Percentiles rank a stretch among this genome's conserved stretches.
These are phyloP conservation scores for Cercophora samala DNA, from an alignment of 495 filamentous ascomycete genomes.

Conservation along the genomic window DNA sequence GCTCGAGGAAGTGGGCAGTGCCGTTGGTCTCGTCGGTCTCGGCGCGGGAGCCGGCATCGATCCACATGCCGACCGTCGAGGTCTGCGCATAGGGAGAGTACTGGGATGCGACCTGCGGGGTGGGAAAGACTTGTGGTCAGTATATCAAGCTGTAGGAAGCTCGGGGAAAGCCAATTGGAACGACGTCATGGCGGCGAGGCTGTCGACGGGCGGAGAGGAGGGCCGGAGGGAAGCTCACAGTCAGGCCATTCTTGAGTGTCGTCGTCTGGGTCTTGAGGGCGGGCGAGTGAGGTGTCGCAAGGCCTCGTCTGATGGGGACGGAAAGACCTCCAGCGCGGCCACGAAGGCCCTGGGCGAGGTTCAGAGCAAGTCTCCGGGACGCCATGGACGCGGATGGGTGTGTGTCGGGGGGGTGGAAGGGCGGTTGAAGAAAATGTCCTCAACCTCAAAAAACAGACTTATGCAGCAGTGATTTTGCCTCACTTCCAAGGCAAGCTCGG, in stretches of 20 bases:
- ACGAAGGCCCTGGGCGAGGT: constrained; percentile 81
- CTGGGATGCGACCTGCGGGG: constrained; percentile 82
- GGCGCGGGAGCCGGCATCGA: constrained; percentile 96
- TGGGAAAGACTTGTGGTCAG: constrained; percentile 40
- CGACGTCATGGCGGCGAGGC: not conserved
- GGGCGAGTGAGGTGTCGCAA: constrained; percentile 72
- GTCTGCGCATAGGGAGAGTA: constrained; percentile 98
- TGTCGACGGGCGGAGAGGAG: not conserved
- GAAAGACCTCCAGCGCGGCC: constrained; percentile 68
- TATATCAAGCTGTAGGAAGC: constrained; percentile 4
- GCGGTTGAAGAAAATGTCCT: not conserved
- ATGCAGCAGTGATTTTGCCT: not conserved
- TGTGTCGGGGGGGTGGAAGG: constrained; percentile 66
- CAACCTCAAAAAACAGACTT: not conserved
- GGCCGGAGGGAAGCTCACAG: constrained; percentile 57
- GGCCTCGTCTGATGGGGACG: constrained; percentile 71
- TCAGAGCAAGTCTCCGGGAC: constrained; percentile 87
- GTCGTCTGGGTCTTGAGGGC: constrained; percentile 84
- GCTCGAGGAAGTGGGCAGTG: constrained; percentile 98
- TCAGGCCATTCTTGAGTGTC: constrained; percentile 94
- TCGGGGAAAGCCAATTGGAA: constrained; percentile 30
- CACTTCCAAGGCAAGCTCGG: not conserved
- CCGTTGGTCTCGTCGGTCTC: constrained; percentile 99
- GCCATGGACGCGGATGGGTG: constrained; percentile 79
- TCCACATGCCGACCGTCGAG: constrained; percentile 97